Evolutionary conservation across 2,329 filamentous ascomycete species (phyloP).

Genomic region (Colletotrichum sp.): DNA sequence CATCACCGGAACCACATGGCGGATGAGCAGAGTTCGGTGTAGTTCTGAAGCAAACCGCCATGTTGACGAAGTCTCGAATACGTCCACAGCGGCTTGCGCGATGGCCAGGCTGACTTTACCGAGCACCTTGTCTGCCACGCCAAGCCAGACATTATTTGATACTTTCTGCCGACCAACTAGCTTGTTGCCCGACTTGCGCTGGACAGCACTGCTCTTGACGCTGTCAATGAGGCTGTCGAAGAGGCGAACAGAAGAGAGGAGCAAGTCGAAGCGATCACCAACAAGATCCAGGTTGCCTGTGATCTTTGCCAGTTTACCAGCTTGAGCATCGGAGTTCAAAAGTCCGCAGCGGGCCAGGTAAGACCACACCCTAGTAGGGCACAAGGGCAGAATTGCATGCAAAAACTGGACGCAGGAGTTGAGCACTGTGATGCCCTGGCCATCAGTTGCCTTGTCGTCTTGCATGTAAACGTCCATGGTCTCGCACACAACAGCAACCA

Average conservation of each 20-base stretch:
- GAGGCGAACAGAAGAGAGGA: conserved; percentile 74
- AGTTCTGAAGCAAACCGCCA: conserved; percentile 80
- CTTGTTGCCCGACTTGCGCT: conserved; percentile 64
- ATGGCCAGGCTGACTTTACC: conserved; percentile 74
- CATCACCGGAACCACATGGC: conserved; percentile 72
- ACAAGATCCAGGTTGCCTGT: conserved; percentile 84
- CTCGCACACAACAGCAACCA: conserved; percentile 82
- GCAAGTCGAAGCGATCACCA: conserved; percentile 76
- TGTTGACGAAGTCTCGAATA: conserved; percentile 83
- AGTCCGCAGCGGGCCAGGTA: conserved; percentile 83
- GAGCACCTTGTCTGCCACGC: conserved; percentile 80
- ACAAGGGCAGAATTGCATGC: conserved; percentile 72
- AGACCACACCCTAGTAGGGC: conserved; percentile 88
- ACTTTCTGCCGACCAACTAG: conserved; percentile 49
- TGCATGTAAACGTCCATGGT: conserved; percentile 78
- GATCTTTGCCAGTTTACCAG: conserved; percentile 78
- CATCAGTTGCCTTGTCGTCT: conserved; percentile 60
- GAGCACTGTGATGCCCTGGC: conserved; percentile 69
- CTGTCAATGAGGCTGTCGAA: conserved; percentile 80
- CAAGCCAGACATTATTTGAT: conserved; percentile 64
- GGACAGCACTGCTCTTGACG: conserved; percentile 71
- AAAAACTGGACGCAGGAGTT: conserved; percentile 81
- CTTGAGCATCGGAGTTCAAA: conserved; percentile 76
- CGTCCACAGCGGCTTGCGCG: conserved; percentile 77
- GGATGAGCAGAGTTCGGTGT: conserved; percentile 73